phyloP scores from a whole-genome alignment of 2,329 filamentous ascomycete species.

The Shiraia bambusicola region DNA sequence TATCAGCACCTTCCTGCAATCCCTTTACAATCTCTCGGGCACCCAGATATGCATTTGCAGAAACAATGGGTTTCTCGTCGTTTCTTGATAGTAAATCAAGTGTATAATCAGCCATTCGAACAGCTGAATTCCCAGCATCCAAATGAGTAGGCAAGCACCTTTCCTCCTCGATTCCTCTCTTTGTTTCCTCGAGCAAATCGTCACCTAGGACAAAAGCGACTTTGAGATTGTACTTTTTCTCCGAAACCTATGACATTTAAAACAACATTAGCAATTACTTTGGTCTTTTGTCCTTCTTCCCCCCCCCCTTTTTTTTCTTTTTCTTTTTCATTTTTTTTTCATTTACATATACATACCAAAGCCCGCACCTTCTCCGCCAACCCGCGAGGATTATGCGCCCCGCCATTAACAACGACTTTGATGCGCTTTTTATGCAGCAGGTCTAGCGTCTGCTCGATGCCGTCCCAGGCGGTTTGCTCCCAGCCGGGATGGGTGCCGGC shows the following conservation, averaged over 20 bases:
- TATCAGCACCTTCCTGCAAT: constrained; percentile 36
- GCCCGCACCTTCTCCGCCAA: constrained; percentile 51
- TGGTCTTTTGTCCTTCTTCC: too few species aligned
- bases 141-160: constrained; percentile 47
- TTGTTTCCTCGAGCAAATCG: constrained; percentile 45
- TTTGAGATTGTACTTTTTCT: constrained; percentile 42
- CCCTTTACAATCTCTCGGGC: constrained; percentile 40
- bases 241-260: constrained; percentile 33
- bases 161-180: constrained; percentile 33
- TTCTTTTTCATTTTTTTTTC: too few species aligned
- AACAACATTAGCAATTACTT: neutral
- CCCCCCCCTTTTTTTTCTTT: too few species aligned
- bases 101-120: constrained; percentile 40
- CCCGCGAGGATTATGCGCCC: constrained; percentile 56
- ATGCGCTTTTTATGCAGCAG: constrained; percentile 53
- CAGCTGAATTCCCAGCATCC: constrained; percentile 44
- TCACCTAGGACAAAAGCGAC: constrained; percentile 52
- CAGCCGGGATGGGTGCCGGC: constrained; percentile 48
- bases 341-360: constrained; percentile 31
- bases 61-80: constrained; percentile 44
- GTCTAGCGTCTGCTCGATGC: constrained; percentile 49
- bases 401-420: constrained; percentile 60
- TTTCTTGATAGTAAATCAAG: constrained; percentile 43
- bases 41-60: constrained; percentile 57
- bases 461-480: constrained; percentile 53